phyloP scores from a whole-genome alignment of 345 rosid species.

The Mangifera indica region DNA sequence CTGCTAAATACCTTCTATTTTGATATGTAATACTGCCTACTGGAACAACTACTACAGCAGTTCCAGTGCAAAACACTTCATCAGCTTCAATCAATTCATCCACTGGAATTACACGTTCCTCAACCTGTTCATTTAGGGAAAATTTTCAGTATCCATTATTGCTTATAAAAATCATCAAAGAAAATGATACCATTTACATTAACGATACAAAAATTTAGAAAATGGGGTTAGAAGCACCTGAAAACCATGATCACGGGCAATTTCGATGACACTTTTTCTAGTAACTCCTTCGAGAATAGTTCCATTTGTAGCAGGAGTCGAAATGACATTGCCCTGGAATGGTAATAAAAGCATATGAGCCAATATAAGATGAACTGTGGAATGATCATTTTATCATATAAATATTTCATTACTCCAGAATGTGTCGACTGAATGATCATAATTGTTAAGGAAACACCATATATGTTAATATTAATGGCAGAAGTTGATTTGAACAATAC shows the following conservation, averaged over 20 bases:
- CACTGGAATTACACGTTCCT: slow-evolving; percentile 54
- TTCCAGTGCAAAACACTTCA: slow-evolving; percentile 88
- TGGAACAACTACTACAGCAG: slow-evolving; percentile 66
- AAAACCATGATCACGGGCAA: slow-evolving; percentile 67
- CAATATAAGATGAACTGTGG: neutral
- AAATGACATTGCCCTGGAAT: slow-evolving; percentile 56
- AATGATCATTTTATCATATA: neutral
- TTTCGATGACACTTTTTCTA: slow-evolving; percentile 68
- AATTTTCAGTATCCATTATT: neutral
- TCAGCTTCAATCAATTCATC: slow-evolving; percentile 59
- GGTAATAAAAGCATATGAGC: neutral
- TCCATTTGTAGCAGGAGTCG: slow-evolving; percentile 74
- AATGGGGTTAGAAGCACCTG: slow-evolving; percentile 33
- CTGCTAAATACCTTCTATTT: slow-evolving; percentile 43
- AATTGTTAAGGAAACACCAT: neutral
- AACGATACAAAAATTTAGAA: neutral
- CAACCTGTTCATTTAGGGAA: slow-evolving; percentile 37
- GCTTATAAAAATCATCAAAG: no score
- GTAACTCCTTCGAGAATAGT: slow-evolving; percentile 78
- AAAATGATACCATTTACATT: neutral
- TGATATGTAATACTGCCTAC: slow-evolving; percentile 63
- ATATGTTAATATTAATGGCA: neutral
- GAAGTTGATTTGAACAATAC: slow-evolving; percentile 20
- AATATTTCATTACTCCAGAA: neutral
- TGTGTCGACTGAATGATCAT: neutral